phyloP scores from a whole-genome alignment of 2,329 filamentous ascomycete genomes.

The Sphaerulina musiva region DNA sequence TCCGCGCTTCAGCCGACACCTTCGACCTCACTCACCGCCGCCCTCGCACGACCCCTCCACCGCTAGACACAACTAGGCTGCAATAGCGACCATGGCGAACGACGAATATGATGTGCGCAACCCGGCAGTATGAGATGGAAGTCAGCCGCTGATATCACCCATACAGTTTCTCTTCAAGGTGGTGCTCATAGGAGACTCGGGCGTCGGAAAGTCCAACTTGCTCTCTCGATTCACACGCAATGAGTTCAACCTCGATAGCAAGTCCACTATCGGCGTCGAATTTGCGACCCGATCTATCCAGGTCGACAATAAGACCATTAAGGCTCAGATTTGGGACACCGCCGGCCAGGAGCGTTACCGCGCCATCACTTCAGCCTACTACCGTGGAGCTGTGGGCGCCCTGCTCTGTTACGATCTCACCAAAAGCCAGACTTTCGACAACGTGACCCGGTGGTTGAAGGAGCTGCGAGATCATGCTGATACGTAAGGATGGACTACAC shows the following conservation, averaged over 20 bases:
- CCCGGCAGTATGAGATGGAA: neutral
- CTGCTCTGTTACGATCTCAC: slow-evolving; percentile 75
- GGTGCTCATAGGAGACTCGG: slow-evolving; percentile 97
- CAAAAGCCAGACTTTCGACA: slow-evolving; percentile 25
- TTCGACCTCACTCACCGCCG: slow-evolving; percentile 3
- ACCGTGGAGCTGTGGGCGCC: slow-evolving; percentile 92
- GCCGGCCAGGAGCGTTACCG: slow-evolving; percentile 98
- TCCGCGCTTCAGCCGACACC: neutral
- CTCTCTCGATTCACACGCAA: slow-evolving; percentile 98
- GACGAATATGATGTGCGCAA: slow-evolving; percentile 77
- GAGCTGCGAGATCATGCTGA: slow-evolving; percentile 97
- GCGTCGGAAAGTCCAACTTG: slow-evolving; percentile 99
- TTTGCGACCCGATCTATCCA: slow-evolving; percentile 98
- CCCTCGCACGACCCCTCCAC: slow-evolving; percentile 4
- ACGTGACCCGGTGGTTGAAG: slow-evolving; percentile 90
- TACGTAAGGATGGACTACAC: slow-evolving; percentile 63
- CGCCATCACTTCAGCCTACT: slow-evolving; percentile 83
- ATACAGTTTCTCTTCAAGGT: slow-evolving; percentile 98
- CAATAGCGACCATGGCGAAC: slow-evolving; percentile 76
- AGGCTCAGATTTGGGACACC: slow-evolving; percentile 99
- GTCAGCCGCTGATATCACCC: slow-evolving; percentile 3
- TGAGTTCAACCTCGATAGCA: slow-evolving; percentile 99
- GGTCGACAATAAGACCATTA: slow-evolving; percentile 99
- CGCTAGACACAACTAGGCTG: slow-evolving; percentile 3
- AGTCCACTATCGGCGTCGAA: slow-evolving; percentile 99